Evolutionary conservation across 768 basidiomycete species (phyloP), one percentile per base, ranked within the genome.

Genomic region (Auriscalpium vulgare): DNA sequence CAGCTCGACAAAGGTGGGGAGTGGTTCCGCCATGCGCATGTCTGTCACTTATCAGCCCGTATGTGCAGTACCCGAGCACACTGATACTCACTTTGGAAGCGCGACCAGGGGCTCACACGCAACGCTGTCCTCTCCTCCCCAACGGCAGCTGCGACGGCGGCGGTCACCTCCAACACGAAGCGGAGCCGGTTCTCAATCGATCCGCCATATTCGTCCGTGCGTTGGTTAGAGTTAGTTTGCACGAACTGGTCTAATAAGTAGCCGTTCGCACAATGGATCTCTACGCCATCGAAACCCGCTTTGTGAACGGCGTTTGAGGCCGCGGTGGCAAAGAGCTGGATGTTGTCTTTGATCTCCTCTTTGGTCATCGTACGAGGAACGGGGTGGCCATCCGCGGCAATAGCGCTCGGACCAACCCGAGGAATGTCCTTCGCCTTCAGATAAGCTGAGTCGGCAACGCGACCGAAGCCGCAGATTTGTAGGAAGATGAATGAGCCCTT

Each of bases 181-280:
- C 79, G 72, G 1, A 74, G 70, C 6, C 88, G 72, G 55, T 78
- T 79, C 65, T 84, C 79, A 34, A 87, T 69, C 47, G 76, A 78
- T 1, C 88, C 88, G 0, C 88, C 88, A 66, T 85, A 91, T 47
- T 75, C 69, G 65, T 88, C 86, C 7, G 76, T 80, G 14, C 85
- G 75, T 5, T 74, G 62, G 67, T 88, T 87, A 38, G 72, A 72
- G n/a, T 72, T 64, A 34, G 77, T 72, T 61, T 85, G 81, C 10
- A 83, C 56, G 72, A 88, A 87, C 64, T 87, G 83, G 62, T 87
- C 81, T 14, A 76, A 53, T 10, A 84, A 64, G 57, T 78, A 79
- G 0, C 68, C 68, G 38, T 68, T 68, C 13, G 65, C 67, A 8
- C 53, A 63, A 47, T 70, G 68, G 59, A 77, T 69, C 68, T 84